These are phyloP conservation scores for Microcyclospora pomicola DNA, from an alignment of 2,329 filamentous ascomycete species.

Conservation along the genomic window DNA sequence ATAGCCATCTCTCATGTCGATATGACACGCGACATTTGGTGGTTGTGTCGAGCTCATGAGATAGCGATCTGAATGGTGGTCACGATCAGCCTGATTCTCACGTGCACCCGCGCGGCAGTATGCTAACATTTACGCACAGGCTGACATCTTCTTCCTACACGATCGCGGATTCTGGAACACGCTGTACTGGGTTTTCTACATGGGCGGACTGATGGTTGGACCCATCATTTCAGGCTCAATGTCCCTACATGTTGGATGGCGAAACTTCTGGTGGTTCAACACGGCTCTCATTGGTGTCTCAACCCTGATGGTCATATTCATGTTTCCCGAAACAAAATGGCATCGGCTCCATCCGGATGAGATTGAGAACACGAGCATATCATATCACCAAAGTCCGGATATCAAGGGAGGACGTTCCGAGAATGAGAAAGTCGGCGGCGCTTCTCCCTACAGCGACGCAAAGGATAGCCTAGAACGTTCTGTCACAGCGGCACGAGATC, in stretches of 20 bases:
- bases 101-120: too few relatives aligned
- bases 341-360: conserved; percentile 31
- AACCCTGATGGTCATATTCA: conserved; percentile 40
- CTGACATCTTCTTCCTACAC: conserved; percentile 48
- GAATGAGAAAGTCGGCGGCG: conserved; percentile 9
- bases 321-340: conserved; percentile 52
- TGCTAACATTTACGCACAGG: too few relatives aligned
- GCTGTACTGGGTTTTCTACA: conserved; percentile 48
- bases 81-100: too few relatives aligned
- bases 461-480: conserved; percentile 14
- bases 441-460: conserved; percentile 9
- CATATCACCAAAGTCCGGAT: too few relatives aligned
- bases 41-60: too few relatives aligned
- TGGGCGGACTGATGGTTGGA: conserved; percentile 47
- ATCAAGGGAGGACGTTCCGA: conserved; percentile 2
- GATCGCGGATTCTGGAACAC: conserved; percentile 50
- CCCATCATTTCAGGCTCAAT: conserved; percentile 46
- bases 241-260: conserved; percentile 44
- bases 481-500: conserved; percentile 35
- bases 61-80: too few relatives aligned
- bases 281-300: conserved; percentile 39
- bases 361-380: conserved; percentile 1
- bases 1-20: too few relatives aligned
- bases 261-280: conserved; percentile 55
- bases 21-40: too few relatives aligned